Conservation (phyloP, 2,329 filamentous ascomycete species). For the Juglanconis sp. region DNA sequence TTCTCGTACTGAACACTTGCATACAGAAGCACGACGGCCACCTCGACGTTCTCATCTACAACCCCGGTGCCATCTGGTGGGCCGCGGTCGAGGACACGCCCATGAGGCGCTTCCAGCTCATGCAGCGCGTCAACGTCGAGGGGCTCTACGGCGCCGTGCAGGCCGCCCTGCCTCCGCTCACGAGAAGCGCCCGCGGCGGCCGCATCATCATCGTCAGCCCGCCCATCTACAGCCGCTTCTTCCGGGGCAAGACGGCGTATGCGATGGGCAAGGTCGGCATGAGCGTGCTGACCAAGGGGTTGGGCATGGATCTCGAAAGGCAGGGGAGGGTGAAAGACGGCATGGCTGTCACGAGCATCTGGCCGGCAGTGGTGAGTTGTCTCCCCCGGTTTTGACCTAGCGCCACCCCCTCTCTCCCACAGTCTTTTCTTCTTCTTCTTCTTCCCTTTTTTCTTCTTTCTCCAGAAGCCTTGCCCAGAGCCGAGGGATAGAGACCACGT, state of each 20-base stretch:
- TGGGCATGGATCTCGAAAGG: slow-evolving; percentile 77
- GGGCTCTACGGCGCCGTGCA: slow-evolving; percentile 73
- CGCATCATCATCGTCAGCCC: slow-evolving; percentile 77
- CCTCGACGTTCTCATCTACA: slow-evolving; percentile 76
- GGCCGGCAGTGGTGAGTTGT: slow-evolving; percentile 68
- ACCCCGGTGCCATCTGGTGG: slow-evolving; percentile 85
- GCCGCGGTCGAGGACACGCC: slow-evolving; percentile 69
- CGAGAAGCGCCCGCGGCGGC: slow-evolving; percentile 46
- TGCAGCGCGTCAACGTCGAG: slow-evolving; percentile 72
- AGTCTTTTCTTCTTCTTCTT: neutral
- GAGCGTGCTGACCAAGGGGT: slow-evolving; percentile 75
- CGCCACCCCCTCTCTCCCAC: too few species aligned
- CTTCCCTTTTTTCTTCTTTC: neutral
- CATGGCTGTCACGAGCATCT: slow-evolving; percentile 67
- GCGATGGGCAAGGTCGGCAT: slow-evolving; percentile 77
- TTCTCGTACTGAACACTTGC: neutral
- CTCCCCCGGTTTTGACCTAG: too few species aligned
- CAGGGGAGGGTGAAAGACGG: slow-evolving; percentile 51
- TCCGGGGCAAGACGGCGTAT: slow-evolving; percentile 82
- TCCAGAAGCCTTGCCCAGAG: too few species aligned
- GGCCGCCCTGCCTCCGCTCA: slow-evolving; percentile 65
- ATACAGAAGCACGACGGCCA: slow-evolving; percentile 48
- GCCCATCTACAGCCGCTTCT: slow-evolving; percentile 82
- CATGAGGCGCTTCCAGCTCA: slow-evolving; percentile 71
- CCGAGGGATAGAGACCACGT: neutral